These are phyloP conservation scores for Ploettnerulaceae sp. DNA, from an alignment of 2,329 filamentous ascomycete genomes.

Conservation along the genomic window DNA sequence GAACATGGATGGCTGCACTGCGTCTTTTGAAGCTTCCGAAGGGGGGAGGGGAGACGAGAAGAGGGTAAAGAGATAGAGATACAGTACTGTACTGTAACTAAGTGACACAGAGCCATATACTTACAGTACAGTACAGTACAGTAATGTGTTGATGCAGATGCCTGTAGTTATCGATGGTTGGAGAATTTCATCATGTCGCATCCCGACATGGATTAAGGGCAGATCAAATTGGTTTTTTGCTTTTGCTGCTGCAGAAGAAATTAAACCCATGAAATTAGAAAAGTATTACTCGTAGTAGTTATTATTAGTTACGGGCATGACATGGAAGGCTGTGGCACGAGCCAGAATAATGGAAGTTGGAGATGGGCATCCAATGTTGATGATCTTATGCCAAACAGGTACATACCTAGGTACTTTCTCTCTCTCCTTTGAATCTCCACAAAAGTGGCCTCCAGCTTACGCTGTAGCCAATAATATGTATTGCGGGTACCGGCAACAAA, in stretches of 20 bases:
- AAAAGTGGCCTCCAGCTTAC: not conserved
- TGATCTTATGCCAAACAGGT: too few species aligned
- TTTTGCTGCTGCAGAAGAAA: not conserved
- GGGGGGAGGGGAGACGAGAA: not conserved
- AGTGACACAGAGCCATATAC: too few species aligned
- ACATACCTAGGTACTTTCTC: not conserved
- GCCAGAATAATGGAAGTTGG: too few species aligned
- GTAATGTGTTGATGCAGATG: constrained; percentile 1
- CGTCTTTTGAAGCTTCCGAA: not conserved
- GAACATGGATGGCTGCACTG: not conserved
- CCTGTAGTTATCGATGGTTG: not conserved
- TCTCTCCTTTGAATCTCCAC: not conserved
- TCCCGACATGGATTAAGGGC: not conserved
- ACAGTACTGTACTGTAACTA: constrained; percentile 1
- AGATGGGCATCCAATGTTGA: too few species aligned
- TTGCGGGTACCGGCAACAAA: too few species aligned
- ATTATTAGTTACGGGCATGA: too few species aligned
- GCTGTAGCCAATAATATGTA: not conserved
- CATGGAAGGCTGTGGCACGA: too few species aligned
- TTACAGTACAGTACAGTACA: too few species aligned
- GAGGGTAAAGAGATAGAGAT: not conserved
- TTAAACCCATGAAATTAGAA: not conserved
- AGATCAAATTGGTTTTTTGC: not conserved
- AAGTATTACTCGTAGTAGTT: not conserved
- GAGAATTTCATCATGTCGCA: not conserved